Percentiles rank a stretch among this genome's conserved stretches.
phyloP scores from a whole-genome alignment of 2,329 filamentous ascomycete species.

The Hymenoscyphus albidus region DNA sequence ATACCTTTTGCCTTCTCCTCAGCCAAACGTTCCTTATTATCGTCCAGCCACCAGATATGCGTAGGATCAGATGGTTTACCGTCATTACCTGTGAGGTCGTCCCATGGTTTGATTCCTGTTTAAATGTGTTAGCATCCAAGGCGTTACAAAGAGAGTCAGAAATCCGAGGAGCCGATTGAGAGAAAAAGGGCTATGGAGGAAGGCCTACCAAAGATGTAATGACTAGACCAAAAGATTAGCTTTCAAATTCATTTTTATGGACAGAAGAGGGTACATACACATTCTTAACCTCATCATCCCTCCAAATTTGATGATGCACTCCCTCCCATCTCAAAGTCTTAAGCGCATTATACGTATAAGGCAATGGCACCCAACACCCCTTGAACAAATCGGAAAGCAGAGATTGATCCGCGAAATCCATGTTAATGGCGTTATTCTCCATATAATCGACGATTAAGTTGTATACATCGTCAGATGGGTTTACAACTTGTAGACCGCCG shows the following conservation, averaged over 20 bases:
- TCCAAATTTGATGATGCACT: slow-evolving; percentile 55
- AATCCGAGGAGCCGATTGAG: too few relatives aligned
- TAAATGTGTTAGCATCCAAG: not conserved
- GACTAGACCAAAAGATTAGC: not conserved
- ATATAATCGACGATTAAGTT: slow-evolving; percentile 49
- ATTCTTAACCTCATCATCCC: slow-evolving; percentile 55
- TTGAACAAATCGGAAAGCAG: slow-evolving; percentile 53
- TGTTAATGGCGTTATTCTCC: slow-evolving; percentile 43
- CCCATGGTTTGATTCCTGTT: slow-evolving; percentile 56
- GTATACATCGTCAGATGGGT: slow-evolving; percentile 47
- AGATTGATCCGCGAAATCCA: slow-evolving; percentile 58
- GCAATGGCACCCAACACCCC: slow-evolving; percentile 54
- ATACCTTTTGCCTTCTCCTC: slow-evolving; percentile 35
- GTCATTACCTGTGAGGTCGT: slow-evolving; percentile 42
- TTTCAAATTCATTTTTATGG: too few relatives aligned
- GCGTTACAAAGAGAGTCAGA: too few relatives aligned
- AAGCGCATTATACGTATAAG: slow-evolving; percentile 60
- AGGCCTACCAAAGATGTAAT: slow-evolving; percentile 48
- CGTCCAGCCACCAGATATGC: slow-evolving; percentile 54
- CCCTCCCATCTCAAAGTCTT: slow-evolving; percentile 54
- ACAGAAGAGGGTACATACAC: slow-evolving; percentile 35
- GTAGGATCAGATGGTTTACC: slow-evolving; percentile 45
- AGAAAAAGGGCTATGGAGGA: not conserved
- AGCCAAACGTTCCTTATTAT: slow-evolving; percentile 40
- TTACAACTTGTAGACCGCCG: slow-evolving; percentile 55